Conservation (phyloP, 176 grass and related monocot genomes). For the Bolboschoenus planiculmis region DNA sequence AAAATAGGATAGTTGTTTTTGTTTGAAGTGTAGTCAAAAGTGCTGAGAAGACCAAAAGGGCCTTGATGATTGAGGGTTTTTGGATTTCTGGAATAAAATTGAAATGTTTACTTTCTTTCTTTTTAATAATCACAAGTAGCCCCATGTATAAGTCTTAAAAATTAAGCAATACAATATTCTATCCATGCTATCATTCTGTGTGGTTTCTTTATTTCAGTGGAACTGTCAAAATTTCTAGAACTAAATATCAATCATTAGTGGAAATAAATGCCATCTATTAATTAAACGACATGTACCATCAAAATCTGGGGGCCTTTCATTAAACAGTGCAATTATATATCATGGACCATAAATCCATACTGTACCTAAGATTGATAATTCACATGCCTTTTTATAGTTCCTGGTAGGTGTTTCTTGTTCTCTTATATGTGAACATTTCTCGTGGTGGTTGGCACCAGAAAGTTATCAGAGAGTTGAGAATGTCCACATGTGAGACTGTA, state of each 20-base stretch:
- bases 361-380: background rate
- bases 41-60: slow-evolving; percentile 9
- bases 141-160: background rate
- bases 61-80: slow-evolving; percentile 17
- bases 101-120: background rate
- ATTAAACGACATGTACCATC: background rate
- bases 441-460: background rate
- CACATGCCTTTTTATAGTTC: background rate
- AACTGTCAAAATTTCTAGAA: background rate
- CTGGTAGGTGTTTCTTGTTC: background rate
- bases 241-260: background rate
- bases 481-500: background rate
- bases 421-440: background rate
- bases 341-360: background rate
- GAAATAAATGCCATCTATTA: background rate
- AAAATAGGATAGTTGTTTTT: slow-evolving; percentile 19
- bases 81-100: slow-evolving; percentile 45
- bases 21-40: slow-evolving; percentile 15
- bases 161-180: background rate
- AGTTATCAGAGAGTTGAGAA: background rate
- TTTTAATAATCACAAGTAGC: too few species aligned
- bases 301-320: background rate
- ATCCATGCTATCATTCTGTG: background rate
- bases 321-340: background rate
- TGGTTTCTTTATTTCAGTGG: background rate